Evolutionary conservation across 495 filamentous ascomycete genomes (phyloP).

Genomic region (Aspergillus ellipticus): DNA sequence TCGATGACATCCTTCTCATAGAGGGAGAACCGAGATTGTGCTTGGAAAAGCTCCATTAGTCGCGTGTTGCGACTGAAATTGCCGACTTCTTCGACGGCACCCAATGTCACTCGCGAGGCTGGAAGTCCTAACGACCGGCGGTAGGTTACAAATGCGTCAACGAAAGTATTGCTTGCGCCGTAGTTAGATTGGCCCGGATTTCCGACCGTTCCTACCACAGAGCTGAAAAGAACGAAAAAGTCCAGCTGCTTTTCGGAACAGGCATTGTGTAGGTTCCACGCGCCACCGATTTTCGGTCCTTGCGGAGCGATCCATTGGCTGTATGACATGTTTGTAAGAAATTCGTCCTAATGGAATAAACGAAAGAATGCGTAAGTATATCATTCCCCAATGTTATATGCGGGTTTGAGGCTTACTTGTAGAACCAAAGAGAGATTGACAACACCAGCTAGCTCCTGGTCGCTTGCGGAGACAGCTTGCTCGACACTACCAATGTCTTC

Average conservation of each 20-base stretch:
- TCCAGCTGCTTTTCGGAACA: constrained; percentile 33
- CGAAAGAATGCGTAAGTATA: neutral
- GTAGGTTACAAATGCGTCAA: constrained; percentile 34
- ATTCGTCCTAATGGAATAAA: constrained; percentile 20
- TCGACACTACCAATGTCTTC: constrained; percentile 15
- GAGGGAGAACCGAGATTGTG: neutral
- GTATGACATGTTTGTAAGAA: constrained; percentile 39
- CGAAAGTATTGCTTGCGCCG: constrained; percentile 30
- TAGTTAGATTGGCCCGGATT: constrained; percentile 31
- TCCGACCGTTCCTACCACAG: constrained; percentile 32
- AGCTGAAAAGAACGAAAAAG: constrained; percentile 49
- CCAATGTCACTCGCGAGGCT: constrained; percentile 27
- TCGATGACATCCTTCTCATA: neutral
- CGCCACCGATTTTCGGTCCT: constrained; percentile 43
- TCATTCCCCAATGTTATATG: neutral
- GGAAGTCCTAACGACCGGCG: constrained; percentile 23
- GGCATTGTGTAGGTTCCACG: constrained; percentile 54
- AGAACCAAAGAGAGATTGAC: constrained; percentile 37
- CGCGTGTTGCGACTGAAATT: constrained; percentile 20
- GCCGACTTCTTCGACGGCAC: constrained; percentile 33
- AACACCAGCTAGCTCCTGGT: constrained; percentile 26
- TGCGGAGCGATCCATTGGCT: constrained; percentile 33
- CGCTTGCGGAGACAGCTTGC: constrained; percentile 5
- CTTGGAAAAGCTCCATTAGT: constrained; percentile 1
- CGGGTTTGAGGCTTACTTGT: neutral